A percentile compares a stretch with the other conserved stretches of the same genome.
phyloP scores from a whole-genome alignment of 345 rosid species.

The Rhodamnia rubescens region DNA sequence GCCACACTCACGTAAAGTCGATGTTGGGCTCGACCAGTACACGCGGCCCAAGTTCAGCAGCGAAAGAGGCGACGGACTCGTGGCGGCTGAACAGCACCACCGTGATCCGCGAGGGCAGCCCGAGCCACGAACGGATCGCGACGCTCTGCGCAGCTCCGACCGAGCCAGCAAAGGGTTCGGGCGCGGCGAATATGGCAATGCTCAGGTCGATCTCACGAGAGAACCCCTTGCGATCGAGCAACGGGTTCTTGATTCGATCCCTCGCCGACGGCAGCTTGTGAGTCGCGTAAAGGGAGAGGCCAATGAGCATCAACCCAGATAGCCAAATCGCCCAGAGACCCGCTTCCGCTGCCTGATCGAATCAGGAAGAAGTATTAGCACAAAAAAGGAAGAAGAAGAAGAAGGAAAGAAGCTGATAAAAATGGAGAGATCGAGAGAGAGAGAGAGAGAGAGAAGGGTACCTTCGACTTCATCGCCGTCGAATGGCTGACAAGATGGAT shows the following conservation, averaged over 20 bases:
- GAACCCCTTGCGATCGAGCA: neutral
- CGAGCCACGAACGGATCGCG: slow-evolving; percentile 74
- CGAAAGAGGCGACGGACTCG: slow-evolving; percentile 37
- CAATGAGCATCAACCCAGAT: slow-evolving; percentile 58
- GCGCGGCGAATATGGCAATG: slow-evolving; percentile 60
- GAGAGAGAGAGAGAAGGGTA: neutral
- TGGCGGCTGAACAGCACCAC: slow-evolving; percentile 61
- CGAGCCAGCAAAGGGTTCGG: slow-evolving; percentile 28
- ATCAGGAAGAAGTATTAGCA: neutral
- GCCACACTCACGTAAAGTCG: slow-evolving; percentile 67
- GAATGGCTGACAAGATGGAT: neutral
- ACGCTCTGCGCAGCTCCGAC: slow-evolving; percentile 34
- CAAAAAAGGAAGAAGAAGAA: neutral
- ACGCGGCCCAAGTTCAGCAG: slow-evolving; percentile 40
- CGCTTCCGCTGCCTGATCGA: slow-evolving; percentile 33
- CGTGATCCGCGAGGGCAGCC: slow-evolving; percentile 49
- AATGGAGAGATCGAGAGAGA: neutral
- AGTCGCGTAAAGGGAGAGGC: slow-evolving; percentile 62
- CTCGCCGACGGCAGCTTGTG: slow-evolving; percentile 36
- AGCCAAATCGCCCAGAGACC: slow-evolving; percentile 68
- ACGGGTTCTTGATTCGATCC: slow-evolving; percentile 6
- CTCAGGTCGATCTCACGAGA: slow-evolving; percentile 11
- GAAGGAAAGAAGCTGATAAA: neutral
- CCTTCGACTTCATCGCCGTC: neutral
- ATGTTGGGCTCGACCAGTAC: slow-evolving; percentile 52